A percentile compares a stretch with the other conserved stretches of the same genome.
Conservation (phyloP, 2,329 filamentous ascomycete genomes). For the Coniochaeta hoffmannii region DNA sequence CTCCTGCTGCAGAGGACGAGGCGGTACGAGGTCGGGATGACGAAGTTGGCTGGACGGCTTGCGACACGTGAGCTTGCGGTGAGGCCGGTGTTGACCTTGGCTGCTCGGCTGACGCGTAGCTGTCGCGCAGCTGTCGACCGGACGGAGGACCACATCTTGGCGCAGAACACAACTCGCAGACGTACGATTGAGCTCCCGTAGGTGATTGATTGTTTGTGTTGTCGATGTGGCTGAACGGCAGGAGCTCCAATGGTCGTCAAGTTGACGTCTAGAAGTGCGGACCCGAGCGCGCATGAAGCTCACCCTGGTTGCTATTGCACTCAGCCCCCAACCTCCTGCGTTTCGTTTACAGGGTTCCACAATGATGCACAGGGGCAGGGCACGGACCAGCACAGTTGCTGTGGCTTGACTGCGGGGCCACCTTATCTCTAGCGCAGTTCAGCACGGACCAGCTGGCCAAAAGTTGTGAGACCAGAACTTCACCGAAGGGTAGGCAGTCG, state of each 20-base stretch:
- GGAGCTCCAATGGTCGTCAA: neutral
- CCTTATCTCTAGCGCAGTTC: neutral
- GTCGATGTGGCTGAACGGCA: neutral
- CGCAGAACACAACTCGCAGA: too few relatives aligned
- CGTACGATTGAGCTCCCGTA: neutral
- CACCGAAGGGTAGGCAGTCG: neutral
- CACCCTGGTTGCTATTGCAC: neutral
- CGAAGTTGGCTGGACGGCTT: neutral
- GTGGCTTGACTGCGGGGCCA: neutral
- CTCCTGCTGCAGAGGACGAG: conserved; percentile 9
- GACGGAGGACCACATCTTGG: conserved; percentile 15
- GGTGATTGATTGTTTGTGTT: neutral
- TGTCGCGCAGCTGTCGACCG: conserved; percentile 12
- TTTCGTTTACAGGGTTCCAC: neutral
- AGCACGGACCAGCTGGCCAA: neutral
- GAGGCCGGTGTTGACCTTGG: conserved; percentile 3
- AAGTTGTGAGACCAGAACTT: neutral
- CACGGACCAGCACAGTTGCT: neutral
- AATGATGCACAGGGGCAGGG: neutral
- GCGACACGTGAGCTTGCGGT: conserved; percentile 7
- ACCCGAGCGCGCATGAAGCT: conserved; percentile 2
- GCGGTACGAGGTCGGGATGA: neutral
- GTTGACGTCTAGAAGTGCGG: neutral
- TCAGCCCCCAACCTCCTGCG: neutral
- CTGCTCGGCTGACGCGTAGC: conserved; percentile 9